Evolutionary conservation across 2,329 filamentous ascomycete genomes (phyloP).

Genomic region (Fusarium sp.): DNA sequence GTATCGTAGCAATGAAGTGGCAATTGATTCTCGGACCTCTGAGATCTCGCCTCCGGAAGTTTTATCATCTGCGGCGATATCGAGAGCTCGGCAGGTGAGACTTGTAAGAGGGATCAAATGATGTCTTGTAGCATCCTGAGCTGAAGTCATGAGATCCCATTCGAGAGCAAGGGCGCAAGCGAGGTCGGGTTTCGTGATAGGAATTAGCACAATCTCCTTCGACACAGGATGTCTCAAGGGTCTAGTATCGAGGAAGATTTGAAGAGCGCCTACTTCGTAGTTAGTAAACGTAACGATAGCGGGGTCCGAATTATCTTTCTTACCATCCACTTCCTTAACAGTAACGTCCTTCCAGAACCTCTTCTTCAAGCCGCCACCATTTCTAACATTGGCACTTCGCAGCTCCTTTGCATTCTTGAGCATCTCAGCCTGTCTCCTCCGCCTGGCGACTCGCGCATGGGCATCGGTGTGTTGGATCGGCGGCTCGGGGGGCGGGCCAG

Average conservation of each 20-base stretch:
- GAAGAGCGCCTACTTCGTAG: conserved; percentile 57
- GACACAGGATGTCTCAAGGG: conserved; percentile 82
- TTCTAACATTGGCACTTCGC: conserved; percentile 53
- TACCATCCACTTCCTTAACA: conserved; percentile 76
- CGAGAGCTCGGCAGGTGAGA: conserved; percentile 83
- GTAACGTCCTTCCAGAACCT: conserved; percentile 91
- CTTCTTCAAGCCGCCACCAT: conserved; percentile 67
- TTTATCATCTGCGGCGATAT: conserved; percentile 78
- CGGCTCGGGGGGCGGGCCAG: conserved; percentile 70
- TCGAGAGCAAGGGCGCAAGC: conserved; percentile 89
- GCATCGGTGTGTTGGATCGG: conserved; percentile 60
- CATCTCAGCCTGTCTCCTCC: conserved; percentile 67
- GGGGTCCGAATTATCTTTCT: conserved; percentile 23
- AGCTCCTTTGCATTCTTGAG: conserved; percentile 65
- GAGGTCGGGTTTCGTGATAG: conserved; percentile 80
- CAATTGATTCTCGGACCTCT: conserved; percentile 73
- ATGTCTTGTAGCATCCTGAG: conserved; percentile 85
- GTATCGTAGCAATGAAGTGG: conserved; percentile 81
- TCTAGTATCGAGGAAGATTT: conserved; percentile 81
- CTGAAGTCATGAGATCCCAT: conserved; percentile 88
- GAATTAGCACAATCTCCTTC: conserved; percentile 78
- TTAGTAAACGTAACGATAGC: conserved; percentile 19
- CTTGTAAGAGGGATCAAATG: conserved; percentile 94
- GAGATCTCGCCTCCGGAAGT: conserved; percentile 47
- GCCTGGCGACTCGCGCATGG: conserved; percentile 62